These are phyloP conservation scores for Nakazawaea populi DNA, from an alignment of 805 yeast genomes.

Conservation along the genomic window DNA sequence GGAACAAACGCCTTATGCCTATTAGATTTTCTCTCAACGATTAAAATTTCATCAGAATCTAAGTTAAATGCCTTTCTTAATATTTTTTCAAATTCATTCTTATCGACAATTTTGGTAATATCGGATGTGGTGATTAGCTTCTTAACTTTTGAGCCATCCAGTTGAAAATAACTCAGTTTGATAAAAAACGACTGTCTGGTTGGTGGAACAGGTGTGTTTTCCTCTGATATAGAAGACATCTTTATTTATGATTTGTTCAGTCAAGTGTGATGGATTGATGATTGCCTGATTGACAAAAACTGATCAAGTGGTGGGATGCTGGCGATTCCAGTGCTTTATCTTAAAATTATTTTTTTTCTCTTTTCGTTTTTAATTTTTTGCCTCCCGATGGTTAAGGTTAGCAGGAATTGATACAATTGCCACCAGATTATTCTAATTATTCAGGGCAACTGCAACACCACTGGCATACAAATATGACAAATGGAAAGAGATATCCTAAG, in stretches of 20 bases:
- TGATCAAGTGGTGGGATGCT: no score
- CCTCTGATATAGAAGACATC: neutral
- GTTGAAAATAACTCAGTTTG: neutral
- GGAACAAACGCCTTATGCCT: conserved; percentile 34
- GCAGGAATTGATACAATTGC: neutral
- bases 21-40: conserved; percentile 36
- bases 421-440: no score
- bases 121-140: conserved; percentile 7
- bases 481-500: conserved; percentile 26
- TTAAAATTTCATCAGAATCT: neutral
- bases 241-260: neutral
- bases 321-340: no score
- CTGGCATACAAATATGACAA: no score
- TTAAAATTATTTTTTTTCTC: no score
- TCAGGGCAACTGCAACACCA: no score
- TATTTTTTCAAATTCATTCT: conserved; percentile 2
- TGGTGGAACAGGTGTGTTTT: no score
- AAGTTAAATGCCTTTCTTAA: conserved; percentile 4
- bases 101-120: conserved; percentile 1
- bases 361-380: neutral
- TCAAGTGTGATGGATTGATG: neutral
- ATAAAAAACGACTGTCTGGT: neutral
- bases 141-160: conserved; percentile 1
- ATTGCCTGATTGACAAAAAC: neutral
- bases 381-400: neutral